These are phyloP conservation scores for Termitomyces sp. DNA, from an alignment of 768 basidiomycete genomes.

Conservation along the genomic window DNA sequence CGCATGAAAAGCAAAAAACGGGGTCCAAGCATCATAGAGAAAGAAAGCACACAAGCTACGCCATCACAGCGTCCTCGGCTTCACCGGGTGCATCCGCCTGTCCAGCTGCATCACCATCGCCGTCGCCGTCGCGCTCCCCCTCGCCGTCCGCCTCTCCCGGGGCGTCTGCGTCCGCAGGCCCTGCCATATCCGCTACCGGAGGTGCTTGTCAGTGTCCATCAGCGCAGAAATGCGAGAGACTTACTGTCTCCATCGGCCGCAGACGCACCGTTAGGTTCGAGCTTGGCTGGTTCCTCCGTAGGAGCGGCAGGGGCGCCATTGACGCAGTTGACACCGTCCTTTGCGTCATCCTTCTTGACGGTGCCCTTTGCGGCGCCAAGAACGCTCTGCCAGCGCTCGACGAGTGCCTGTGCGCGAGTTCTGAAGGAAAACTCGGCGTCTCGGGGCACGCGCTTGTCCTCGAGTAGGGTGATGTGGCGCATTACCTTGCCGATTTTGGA, in stretches of 20 bases:
- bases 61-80: constrained; percentile 34
- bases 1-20: too few species aligned
- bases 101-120: neutral
- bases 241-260: neutral
- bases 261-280: neutral
- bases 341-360: neutral
- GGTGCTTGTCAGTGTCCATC: neutral
- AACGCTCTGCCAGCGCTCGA: constrained; percentile 55
- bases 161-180: constrained; percentile 18
- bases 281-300: too few species aligned
- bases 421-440: constrained; percentile 54
- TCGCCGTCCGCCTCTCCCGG: neutral
- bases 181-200: neutral
- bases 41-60: constrained; percentile 2
- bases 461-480: constrained; percentile 62
- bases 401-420: constrained; percentile 54
- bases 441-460: constrained; percentile 43
- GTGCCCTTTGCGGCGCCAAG: constrained; percentile 18
- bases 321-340: neutral
- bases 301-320: constrained; percentile 7
- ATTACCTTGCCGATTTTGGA: constrained; percentile 78
- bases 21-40: too few species aligned
- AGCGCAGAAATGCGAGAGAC: neutral
- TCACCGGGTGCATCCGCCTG: constrained; percentile 22
- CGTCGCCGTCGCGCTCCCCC: neutral